Percentiles rank a stretch among this genome's conserved stretches.
These are phyloP conservation scores for Penicillium digitatum DNA, from an alignment of 2,329 filamentous ascomycete species.

Conservation along the genomic window DNA sequence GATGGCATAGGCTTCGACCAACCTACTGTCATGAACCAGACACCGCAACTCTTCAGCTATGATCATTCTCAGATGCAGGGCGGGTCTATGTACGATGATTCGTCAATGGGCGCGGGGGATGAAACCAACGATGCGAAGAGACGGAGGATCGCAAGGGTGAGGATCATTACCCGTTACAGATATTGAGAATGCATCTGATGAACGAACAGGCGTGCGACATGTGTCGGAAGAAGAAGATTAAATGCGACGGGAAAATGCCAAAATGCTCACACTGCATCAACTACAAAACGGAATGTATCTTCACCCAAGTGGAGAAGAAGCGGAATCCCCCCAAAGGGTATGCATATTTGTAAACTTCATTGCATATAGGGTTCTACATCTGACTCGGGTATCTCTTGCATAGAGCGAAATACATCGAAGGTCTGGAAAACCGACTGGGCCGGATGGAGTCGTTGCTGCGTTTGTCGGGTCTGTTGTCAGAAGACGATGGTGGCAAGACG, in stretches of 20 bases:
- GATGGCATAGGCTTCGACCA: conserved; percentile 44
- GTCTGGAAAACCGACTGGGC: conserved; percentile 87
- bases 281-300: conserved; percentile 96
- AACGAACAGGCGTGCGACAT: conserved; percentile 75
- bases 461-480: conserved; percentile 78
- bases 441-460: conserved; percentile 91
- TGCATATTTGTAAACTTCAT: conserved; percentile 34
- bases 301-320: conserved; percentile 99
- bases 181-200: conserved; percentile 8
- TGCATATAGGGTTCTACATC: not conserved
- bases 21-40: conserved; percentile 57
- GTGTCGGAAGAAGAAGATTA: conserved; percentile 92
- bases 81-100: conserved; percentile 44
- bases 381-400: conserved; percentile 37
- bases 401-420: conserved; percentile 93
- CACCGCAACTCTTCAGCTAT: conserved; percentile 67
- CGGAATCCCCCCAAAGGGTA: conserved; percentile 94
- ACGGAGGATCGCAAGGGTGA: conserved; percentile 79
- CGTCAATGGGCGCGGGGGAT: conserved; percentile 43
- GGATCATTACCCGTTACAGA: conserved; percentile 27
- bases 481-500: conserved; percentile 78
- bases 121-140: conserved; percentile 77
- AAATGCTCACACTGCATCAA: conserved; percentile 94
- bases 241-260: conserved; percentile 94
- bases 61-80: conserved; percentile 57